These are phyloP conservation scores for Microcyclospora pomicola DNA, from an alignment of 2,329 filamentous ascomycete genomes.

Conservation along the genomic window DNA sequence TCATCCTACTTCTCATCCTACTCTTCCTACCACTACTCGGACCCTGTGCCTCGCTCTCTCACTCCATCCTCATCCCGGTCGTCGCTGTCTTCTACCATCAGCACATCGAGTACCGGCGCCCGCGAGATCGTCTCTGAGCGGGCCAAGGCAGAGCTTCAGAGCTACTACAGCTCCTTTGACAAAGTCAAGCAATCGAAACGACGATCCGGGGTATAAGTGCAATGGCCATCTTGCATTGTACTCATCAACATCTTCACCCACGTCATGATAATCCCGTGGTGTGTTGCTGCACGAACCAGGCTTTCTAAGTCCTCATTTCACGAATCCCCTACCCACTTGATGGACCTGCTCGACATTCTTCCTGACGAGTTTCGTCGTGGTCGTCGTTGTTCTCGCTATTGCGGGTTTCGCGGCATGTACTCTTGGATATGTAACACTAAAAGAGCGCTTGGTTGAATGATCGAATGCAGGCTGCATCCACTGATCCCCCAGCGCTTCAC, in stretches of 20 bases:
- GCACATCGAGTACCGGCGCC: conserved; percentile 37
- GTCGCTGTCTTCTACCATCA: conserved; percentile 67
- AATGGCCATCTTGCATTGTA: conserved; percentile 1
- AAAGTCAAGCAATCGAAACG: conserved; percentile 51
- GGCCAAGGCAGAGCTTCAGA: conserved; percentile 63
- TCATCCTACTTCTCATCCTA: conserved; percentile 14
- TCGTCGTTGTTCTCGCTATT: no score
- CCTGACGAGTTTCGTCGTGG: no score
- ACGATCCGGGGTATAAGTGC: conserved; percentile 13
- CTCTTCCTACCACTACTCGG: conserved; percentile 11
- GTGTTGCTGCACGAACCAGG: no score
- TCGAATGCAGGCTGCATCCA: no score
- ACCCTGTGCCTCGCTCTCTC: conserved; percentile 25
- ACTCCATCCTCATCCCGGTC: conserved; percentile 63
- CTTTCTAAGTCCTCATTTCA: no score
- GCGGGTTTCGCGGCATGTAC: no score
- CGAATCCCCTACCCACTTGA: no score
- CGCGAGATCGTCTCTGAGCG: conserved; percentile 43
- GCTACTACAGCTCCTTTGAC: conserved; percentile 82
- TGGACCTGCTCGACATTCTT: no score
- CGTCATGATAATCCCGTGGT: no score
- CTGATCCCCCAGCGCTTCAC: no score
- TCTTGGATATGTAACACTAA: no score
- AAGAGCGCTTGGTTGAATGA: no score
- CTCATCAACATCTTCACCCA: not conserved